phyloP scores from a whole-genome alignment of 306 rosid genomes.

The Gleditsia sinensis region DNA sequence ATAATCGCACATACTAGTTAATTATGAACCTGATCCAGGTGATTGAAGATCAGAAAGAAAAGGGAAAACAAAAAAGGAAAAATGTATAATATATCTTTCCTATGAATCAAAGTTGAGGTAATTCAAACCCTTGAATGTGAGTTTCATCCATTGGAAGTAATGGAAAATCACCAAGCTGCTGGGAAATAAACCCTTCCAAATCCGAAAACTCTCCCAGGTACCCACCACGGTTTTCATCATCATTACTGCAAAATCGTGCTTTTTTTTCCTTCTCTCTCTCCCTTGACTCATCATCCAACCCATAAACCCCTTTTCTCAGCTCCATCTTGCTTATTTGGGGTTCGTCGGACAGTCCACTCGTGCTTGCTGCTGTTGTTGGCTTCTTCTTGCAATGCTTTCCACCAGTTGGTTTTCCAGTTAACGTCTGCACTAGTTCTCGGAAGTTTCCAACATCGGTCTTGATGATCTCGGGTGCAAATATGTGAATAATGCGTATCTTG shows the following conservation, averaged over 20 bases:
- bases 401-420: constrained; percentile 74
- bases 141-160: constrained; percentile 53
- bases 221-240: constrained; percentile 51
- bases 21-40: neutral
- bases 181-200: constrained; percentile 77
- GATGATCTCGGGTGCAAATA: constrained; percentile 88
- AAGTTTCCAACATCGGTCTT: constrained; percentile 82
- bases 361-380: constrained; percentile 35
- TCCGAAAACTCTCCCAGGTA: constrained; percentile 67
- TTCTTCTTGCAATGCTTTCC: constrained; percentile 35
- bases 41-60: no score
- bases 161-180: constrained; percentile 63
- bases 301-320: constrained; percentile 27
- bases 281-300: constrained; percentile 34
- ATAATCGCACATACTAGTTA: constrained; percentile 1
- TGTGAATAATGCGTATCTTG: constrained; percentile 85
- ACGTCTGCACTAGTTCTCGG: constrained; percentile 76
- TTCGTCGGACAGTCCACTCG: constrained; percentile 16
- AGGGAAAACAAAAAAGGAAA: neutral
- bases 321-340: constrained; percentile 38
- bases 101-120: constrained; percentile 37
- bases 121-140: constrained; percentile 63
- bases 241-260: constrained; percentile 45
- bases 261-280: constrained; percentile 43
- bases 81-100: neutral